Evolutionary conservation across 805 yeast species (phyloP), one percentile per base, ranked within the genome.

Genomic region (Kodamaea jinghongensis): DNA sequence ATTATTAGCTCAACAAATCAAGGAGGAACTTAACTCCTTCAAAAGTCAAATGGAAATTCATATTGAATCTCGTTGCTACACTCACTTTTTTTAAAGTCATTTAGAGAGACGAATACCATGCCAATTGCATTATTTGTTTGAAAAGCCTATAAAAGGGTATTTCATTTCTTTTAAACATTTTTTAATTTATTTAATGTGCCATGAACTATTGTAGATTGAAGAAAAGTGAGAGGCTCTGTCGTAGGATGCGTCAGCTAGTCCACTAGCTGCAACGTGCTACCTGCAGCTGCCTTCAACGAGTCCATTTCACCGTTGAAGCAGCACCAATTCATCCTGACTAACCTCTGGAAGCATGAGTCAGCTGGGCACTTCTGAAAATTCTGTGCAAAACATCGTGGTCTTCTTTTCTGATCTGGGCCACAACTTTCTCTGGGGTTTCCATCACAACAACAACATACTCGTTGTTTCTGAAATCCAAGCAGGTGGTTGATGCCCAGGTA

Each of bases 41-140:
- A 90, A 88, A 65, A 67, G 80, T 15, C 78, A 76, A 45, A 91
- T 91, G 99, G 81, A 74, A 25, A 74, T 91, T 25, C 98, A 91
- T 58, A 83, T 79, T 36, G 78, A 75, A 14, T 86, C 96, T 2
- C 72, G 76, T 49, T 79, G 87, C 49, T 80, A 83, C 60, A 91
- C 97, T 1, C 96, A 89, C 55, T 91, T 84, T 60, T 83, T 81
- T 50, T 89, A 63, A 41, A 9, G 25, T 9, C 23, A 20, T 8
- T 20, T 20, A 6, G n/a, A 20, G n/a, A 30, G 17, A 30, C 33
- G 17, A 14, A 13, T 11, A 30, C 13, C 14, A 6, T 13, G 17
- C 11, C 17, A 16, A 13, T 11, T 30, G 17, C 23, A 20, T 20
- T 20, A 8, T 20, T 20, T 20, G 23, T 20, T 20, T 20, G 23